These are phyloP conservation scores for Stipa capillata DNA, from an alignment of 176 grass and related monocot species.

Conservation along the genomic window DNA sequence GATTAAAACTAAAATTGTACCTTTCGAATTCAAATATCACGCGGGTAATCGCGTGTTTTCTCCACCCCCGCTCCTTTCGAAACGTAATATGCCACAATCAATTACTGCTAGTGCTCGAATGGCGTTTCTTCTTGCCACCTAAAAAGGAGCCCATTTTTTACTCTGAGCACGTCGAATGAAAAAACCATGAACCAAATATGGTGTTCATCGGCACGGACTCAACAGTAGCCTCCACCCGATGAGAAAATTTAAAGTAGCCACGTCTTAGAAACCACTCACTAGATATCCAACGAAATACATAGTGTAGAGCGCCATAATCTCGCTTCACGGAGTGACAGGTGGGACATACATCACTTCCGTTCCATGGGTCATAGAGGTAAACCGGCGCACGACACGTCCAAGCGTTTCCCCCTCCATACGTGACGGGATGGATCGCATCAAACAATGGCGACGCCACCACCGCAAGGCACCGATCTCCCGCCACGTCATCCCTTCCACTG, in stretches of 20 bases:
- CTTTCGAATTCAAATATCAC: too few relatives aligned
- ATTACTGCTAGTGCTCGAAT: too few relatives aligned
- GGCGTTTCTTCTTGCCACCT: too few relatives aligned
- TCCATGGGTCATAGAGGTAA: background rate
- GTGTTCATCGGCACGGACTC: background rate
- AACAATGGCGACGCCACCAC: background rate
- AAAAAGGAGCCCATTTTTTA: too few relatives aligned
- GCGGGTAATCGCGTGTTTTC: too few relatives aligned
- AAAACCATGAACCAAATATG: background rate
- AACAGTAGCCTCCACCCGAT: constrained; percentile 9
- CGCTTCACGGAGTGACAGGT: background rate
- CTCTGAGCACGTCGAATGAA: background rate
- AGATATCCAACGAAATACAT: background rate
- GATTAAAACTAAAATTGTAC: too few relatives aligned
- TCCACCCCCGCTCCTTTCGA: too few relatives aligned
- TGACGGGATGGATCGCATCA: background rate
- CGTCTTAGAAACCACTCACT: constrained; percentile 15
- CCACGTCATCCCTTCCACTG: background rate
- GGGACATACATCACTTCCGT: accelerated
- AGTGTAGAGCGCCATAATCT: too few relatives aligned
- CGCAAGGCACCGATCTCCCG: background rate
- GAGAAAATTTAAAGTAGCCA: background rate
- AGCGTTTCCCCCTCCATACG: background rate
- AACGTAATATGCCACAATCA: too few relatives aligned
- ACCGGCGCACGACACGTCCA: background rate